These are phyloP conservation scores for Plantago elongata DNA, from an alignment of 257 asterid genomes.

Conservation along the genomic window DNA sequence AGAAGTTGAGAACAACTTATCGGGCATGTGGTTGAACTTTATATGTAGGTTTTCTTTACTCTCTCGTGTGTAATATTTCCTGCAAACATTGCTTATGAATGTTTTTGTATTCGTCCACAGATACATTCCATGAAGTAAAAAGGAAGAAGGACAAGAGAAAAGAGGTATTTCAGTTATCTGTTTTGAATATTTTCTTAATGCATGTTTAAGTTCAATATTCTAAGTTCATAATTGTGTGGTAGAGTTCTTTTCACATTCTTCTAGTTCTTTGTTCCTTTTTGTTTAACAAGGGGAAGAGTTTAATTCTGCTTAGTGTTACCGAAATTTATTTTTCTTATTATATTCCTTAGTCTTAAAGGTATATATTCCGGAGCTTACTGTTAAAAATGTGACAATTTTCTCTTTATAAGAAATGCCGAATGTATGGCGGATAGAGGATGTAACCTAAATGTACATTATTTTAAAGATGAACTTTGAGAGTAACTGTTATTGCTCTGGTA, in stretches of 20 bases:
- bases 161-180: conserved; percentile 49
- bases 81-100: too few species aligned
- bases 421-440: conserved; percentile 3
- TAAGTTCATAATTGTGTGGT: background rate
- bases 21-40: too few species aligned
- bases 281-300: conserved; percentile 4
- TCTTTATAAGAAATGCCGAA: background rate
- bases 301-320: background rate
- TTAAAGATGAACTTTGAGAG: background rate
- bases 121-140: conserved; percentile 84
- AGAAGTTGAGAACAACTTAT: too few species aligned
- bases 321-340: background rate
- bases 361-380: background rate
- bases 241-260: conserved; percentile 6
- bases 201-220: background rate
- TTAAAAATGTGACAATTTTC: background rate
- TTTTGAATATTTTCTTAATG: background rate
- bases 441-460: too few species aligned
- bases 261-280: background rate
- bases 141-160: conserved; percentile 72
- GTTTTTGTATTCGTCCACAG: conserved; percentile 32
- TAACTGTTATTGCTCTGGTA: conserved; percentile 13
- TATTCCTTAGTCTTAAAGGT: background rate
- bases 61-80: too few species aligned
- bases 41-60: too few species aligned